Conservation (phyloP, 352 stramenopile species). For the Globisporangium emineosum region DNA sequence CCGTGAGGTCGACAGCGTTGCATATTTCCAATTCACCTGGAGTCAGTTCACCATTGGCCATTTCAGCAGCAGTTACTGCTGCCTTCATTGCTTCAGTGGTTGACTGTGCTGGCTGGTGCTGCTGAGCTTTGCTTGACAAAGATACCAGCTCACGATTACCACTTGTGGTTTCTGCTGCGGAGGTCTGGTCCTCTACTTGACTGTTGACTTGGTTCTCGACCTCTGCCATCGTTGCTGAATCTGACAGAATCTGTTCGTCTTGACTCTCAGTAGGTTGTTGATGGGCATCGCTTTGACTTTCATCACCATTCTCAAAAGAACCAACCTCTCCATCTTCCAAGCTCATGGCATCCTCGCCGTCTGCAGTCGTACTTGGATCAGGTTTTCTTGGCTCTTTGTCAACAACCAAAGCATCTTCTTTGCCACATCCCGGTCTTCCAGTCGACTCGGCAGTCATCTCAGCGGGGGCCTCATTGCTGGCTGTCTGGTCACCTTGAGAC, state of each 20-base stretch:
- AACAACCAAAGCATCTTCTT: background rate
- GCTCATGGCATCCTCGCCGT: background rate
- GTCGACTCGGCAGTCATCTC: background rate
- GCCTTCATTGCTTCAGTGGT: background rate
- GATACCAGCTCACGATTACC: background rate
- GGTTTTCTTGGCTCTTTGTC: background rate
- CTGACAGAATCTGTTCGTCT: background rate
- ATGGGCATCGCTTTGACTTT: background rate
- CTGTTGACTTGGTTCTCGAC: background rate
- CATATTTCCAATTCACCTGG: slow-evolving; percentile 4
- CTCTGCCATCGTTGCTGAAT: background rate
- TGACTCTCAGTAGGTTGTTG: background rate
- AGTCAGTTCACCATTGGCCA: background rate
- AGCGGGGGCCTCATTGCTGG: background rate
- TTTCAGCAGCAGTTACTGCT: background rate
- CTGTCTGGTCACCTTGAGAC: background rate
- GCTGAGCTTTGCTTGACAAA: background rate
- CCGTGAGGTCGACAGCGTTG: slow-evolving; percentile 10
- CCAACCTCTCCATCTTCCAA: background rate
- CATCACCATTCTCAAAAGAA: background rate
- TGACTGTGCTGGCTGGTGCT: background rate
- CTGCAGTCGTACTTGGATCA: background rate
- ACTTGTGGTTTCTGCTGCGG: background rate
- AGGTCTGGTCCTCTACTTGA: background rate
- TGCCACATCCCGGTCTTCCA: background rate